These are phyloP conservation scores for Pseudogymnoascus sp. DNA, from an alignment of 2,329 filamentous ascomycete species.

Conservation along the genomic window DNA sequence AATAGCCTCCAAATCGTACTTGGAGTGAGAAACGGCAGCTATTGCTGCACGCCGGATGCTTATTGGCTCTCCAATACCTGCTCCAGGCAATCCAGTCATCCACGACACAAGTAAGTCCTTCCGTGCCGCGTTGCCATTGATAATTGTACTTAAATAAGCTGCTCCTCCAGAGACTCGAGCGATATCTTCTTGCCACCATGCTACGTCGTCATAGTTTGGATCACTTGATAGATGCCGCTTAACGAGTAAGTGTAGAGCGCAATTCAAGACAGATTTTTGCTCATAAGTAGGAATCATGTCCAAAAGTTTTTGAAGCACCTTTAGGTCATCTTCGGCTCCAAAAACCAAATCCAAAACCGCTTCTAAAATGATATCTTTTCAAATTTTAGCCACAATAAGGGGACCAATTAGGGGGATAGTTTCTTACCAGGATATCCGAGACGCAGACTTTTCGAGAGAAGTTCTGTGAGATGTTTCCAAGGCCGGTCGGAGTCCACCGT, in stretches of 20 bases:
- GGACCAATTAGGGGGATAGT: background rate
- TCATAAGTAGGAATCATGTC: conserved; percentile 23
- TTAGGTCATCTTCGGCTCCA: conserved; percentile 14
- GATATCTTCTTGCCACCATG: conserved; percentile 28
- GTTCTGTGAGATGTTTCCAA: conserved; percentile 24
- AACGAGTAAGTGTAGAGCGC: conserved; percentile 24
- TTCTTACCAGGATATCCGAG: conserved; percentile 27
- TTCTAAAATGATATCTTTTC: background rate
- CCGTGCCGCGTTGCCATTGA: conserved; percentile 40
- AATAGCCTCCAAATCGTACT: conserved; percentile 43
- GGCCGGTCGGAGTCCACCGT: conserved; percentile 16
- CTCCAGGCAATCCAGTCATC: conserved; percentile 55
- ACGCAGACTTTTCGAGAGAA: conserved; percentile 26
- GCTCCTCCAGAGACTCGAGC: conserved; percentile 48
- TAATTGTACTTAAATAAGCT: conserved; percentile 43
- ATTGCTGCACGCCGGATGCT: conserved; percentile 59
- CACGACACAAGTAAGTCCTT: conserved; percentile 51
- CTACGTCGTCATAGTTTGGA: conserved; percentile 22
- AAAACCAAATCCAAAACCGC: background rate
- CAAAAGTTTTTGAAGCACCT: conserved; percentile 22
- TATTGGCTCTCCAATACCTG: conserved; percentile 54
- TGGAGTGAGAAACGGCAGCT: conserved; percentile 45
- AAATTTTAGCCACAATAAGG: background rate
- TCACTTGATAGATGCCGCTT: conserved; percentile 21
- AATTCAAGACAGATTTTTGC: conserved; percentile 25